Evolutionary conservation across 768 basidiomycete genomes (phyloP).

Genomic region (Gymnopilus dilepis): DNA sequence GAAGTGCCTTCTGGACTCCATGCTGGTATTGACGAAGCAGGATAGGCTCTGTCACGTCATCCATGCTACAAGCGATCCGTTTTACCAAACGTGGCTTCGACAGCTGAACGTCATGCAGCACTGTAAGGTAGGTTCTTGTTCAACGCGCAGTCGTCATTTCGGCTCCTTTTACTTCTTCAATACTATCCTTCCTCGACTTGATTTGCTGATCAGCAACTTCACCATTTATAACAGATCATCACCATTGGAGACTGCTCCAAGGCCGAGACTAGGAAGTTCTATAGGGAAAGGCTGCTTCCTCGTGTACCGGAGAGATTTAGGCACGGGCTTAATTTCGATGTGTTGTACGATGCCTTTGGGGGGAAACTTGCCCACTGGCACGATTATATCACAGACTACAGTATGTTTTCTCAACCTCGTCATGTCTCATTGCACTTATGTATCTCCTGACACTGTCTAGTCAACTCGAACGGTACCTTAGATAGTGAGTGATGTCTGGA

Average conservation of each 20-base stretch:
- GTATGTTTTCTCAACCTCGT: constrained; percentile 40
- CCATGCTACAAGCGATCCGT: constrained; percentile 83
- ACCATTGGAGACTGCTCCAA: constrained; percentile 83
- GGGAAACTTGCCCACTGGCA: constrained; percentile 86
- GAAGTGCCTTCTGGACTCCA: constrained; percentile 85
- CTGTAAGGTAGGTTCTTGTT: constrained; percentile 62
- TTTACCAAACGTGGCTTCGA: constrained; percentile 84
- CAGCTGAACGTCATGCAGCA: constrained; percentile 83
- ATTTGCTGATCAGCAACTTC: not conserved
- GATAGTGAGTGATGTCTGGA: constrained; percentile 54
- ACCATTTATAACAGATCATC: constrained; percentile 53
- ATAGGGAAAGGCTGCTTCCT: constrained; percentile 66
- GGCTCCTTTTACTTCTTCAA: not conserved
- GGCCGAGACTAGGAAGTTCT: constrained; percentile 69
- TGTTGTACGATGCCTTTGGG: constrained; percentile 79
- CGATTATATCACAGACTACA: constrained; percentile 78
- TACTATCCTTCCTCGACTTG: not conserved
- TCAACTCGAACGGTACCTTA: constrained; percentile 74
- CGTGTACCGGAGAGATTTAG: constrained; percentile 69
- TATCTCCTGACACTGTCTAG: constrained; percentile 38
- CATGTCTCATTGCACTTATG: not conserved
- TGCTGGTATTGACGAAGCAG: constrained; percentile 88
- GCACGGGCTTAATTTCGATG: constrained; percentile 66
- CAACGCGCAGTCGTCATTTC: not conserved
- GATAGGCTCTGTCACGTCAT: constrained; percentile 85